These are phyloP conservation scores for Phytopythium cucurbitacearum DNA, from an alignment of 352 stramenopile genomes.

Conservation along the genomic window DNA sequence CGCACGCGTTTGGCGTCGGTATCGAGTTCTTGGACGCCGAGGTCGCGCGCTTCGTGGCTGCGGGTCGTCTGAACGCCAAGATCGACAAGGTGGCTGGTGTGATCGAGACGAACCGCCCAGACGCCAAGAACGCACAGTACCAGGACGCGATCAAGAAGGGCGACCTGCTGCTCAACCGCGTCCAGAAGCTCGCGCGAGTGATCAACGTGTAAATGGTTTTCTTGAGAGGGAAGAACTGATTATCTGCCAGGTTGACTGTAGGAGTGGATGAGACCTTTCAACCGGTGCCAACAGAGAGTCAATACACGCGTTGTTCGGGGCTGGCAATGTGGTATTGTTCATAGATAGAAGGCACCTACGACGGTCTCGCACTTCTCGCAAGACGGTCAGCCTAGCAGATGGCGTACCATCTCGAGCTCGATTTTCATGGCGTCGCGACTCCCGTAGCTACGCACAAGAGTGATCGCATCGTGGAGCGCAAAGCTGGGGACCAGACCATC, in stretches of 20 bases:
- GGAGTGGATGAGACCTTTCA: too few relatives aligned
- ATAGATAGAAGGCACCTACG: too few relatives aligned
- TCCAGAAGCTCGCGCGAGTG: slow-evolving; percentile 97
- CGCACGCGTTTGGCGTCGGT: slow-evolving; percentile 93
- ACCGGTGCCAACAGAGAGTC: too few relatives aligned
- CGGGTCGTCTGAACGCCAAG: slow-evolving; percentile 95
- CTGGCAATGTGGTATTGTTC: too few relatives aligned
- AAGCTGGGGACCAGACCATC: slow-evolving; percentile 40
- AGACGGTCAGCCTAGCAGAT: too few relatives aligned
- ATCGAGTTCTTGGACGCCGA: slow-evolving; percentile 95
- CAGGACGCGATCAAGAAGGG: slow-evolving; percentile 98
- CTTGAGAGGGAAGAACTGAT: too few relatives aligned
- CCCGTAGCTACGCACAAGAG: slow-evolving; percentile 61
- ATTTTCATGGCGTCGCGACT: slow-evolving; percentile 63
- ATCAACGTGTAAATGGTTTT: slow-evolving; percentile 87
- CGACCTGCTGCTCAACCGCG: slow-evolving; percentile 97
- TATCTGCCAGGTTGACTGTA: too few relatives aligned
- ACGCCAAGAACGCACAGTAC: slow-evolving; percentile 99
- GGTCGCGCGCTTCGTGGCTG: slow-evolving; percentile 97
- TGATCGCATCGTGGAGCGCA: slow-evolving; percentile 58
- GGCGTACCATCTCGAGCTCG: slow-evolving; percentile 18
- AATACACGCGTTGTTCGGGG: too few relatives aligned
- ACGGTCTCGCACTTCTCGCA: too few relatives aligned
- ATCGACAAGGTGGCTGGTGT: slow-evolving; percentile 99
- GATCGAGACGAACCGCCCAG: slow-evolving; percentile 97